These are phyloP conservation scores for Pleurostoma richardsiae DNA, from an alignment of 2,329 filamentous ascomycete species.

Conservation along the genomic window DNA sequence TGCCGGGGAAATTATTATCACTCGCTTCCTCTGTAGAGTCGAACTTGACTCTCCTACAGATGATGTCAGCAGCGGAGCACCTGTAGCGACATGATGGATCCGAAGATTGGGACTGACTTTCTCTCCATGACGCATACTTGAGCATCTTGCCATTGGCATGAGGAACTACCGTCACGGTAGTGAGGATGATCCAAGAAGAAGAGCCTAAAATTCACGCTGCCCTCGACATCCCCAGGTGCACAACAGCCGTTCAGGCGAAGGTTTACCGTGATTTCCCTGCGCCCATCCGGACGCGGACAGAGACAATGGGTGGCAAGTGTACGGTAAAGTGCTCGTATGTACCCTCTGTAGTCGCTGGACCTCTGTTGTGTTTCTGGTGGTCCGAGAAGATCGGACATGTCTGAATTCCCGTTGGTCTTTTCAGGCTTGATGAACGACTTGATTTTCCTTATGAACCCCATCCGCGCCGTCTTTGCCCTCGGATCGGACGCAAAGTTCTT, in stretches of 20 bases:
- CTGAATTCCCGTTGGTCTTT: background rate
- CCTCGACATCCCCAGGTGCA: background rate
- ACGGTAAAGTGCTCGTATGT: background rate
- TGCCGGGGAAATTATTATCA: background rate
- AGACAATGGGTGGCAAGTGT: background rate
- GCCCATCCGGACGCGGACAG: background rate
- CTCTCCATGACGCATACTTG: background rate
- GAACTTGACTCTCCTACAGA: background rate
- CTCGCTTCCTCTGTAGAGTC: background rate
- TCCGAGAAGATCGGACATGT: background rate
- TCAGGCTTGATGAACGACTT: background rate
- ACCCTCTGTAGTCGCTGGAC: background rate
- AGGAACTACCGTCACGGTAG: background rate
- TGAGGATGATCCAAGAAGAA: slow-evolving; percentile 2
- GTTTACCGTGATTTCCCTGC: background rate
- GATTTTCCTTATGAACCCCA: background rate
- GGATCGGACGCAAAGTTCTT: background rate
- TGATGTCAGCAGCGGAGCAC: background rate
- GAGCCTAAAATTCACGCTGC: background rate
- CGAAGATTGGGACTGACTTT: background rate
- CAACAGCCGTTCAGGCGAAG: background rate
- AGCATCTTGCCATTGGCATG: background rate
- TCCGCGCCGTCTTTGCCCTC: background rate
- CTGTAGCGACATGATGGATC: background rate
- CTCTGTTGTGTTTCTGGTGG: background rate